phyloP scores from a whole-genome alignment of 257 asterid species.

The Primulina tabacum region DNA sequence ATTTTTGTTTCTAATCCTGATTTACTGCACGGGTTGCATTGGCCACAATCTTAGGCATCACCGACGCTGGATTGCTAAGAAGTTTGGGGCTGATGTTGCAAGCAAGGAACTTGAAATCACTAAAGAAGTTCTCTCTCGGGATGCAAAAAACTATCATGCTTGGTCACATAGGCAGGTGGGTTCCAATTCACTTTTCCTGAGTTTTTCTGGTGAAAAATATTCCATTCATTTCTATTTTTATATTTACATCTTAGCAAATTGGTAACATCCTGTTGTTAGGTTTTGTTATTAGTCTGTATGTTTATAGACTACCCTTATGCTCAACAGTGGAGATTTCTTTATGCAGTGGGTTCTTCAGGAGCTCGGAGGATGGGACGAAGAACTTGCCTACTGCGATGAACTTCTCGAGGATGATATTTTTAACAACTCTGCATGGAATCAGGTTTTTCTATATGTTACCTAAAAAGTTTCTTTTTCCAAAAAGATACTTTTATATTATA shows the following conservation, averaged over 20 bases:
- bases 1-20: background rate
- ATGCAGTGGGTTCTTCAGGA: conserved; percentile 95
- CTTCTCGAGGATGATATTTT: conserved; percentile 77
- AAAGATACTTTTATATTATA: background rate
- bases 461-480: background rate
- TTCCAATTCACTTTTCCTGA: conserved; percentile 6
- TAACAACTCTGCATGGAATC: conserved; percentile 99
- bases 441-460: conserved; percentile 42
- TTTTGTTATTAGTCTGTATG: background rate
- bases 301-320: conserved; percentile 12
- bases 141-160: conserved; percentile 94
- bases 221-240: background rate
- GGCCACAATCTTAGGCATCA: conserved; percentile 67
- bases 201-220: conserved; percentile 17
- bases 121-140: conserved; percentile 53
- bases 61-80: conserved; percentile 94
- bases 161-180: conserved; percentile 99
- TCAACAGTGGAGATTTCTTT: conserved; percentile 18
- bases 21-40: conserved; percentile 8
- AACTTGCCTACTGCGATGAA: conserved; percentile 72
- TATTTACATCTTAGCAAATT: conserved; percentile 2
- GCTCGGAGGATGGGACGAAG: conserved; percentile 97
- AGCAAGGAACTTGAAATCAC: conserved; percentile 74
- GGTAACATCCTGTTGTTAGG: background rate
- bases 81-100: conserved; percentile 53